These are phyloP conservation scores for Leccinum incarnatum DNA, from an alignment of 768 basidiomycete genomes.

Conservation along the genomic window DNA sequence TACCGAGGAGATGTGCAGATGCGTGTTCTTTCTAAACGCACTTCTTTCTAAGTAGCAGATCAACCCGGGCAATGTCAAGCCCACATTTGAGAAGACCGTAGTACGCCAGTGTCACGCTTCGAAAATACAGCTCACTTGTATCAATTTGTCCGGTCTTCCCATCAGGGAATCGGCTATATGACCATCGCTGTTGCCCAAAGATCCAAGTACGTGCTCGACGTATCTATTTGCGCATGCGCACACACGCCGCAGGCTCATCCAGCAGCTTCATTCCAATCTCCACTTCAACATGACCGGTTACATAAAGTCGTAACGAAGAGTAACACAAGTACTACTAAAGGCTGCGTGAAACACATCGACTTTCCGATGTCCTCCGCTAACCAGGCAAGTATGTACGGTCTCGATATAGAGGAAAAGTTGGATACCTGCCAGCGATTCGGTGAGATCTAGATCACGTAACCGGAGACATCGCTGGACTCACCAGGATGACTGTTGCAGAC, in stretches of 20 bases:
- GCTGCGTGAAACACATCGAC: background rate
- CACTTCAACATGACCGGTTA: too few species aligned
- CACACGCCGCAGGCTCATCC: background rate
- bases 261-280: background rate
- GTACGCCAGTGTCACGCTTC: too few species aligned
- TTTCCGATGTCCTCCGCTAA: background rate
- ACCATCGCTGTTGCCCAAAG: conserved; percentile 24
- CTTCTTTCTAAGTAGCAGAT: background rate
- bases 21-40: too few species aligned
- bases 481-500: conserved; percentile 5
- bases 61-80: too few species aligned
- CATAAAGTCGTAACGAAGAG: background rate
- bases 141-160: conserved; percentile 10
- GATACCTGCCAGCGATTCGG: background rate
- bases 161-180: conserved; percentile 25
- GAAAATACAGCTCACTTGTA: too few species aligned
- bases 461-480: background rate
- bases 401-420: background rate
- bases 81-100: too few species aligned
- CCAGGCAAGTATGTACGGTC: background rate
- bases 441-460: background rate
- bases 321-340: background rate
- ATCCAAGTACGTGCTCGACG: conserved; percentile 4
- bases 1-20: background rate
- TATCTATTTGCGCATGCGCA: background rate